These are phyloP conservation scores for Globisporangium polare DNA, from an alignment of 352 stramenopile genomes.

Conservation along the genomic window DNA sequence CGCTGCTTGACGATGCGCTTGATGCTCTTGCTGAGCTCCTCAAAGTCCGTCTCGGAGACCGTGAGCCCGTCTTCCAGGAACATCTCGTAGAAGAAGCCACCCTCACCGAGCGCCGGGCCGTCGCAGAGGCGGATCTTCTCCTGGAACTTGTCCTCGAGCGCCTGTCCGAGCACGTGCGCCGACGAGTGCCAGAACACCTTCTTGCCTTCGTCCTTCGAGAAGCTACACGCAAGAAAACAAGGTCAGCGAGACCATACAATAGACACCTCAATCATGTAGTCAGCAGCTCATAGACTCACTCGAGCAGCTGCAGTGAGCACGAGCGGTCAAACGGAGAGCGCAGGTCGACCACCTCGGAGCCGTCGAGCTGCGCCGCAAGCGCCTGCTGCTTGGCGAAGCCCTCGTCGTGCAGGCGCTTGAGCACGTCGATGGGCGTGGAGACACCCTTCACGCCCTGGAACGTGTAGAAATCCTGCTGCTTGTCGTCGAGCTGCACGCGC, in stretches of 20 bases:
- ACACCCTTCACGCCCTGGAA: slow-evolving; percentile 42
- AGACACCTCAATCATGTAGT: neutral
- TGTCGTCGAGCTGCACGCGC: slow-evolving; percentile 26
- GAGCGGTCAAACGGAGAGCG: slow-evolving; percentile 40
- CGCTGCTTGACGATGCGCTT: slow-evolving; percentile 95
- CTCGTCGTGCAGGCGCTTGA: slow-evolving; percentile 50
- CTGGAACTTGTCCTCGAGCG: slow-evolving; percentile 96
- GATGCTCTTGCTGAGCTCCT: slow-evolving; percentile 85
- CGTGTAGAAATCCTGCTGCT: slow-evolving; percentile 16
- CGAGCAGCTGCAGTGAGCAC: slow-evolving; percentile 50
- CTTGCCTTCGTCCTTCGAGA: slow-evolving; percentile 66
- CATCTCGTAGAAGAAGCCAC: slow-evolving; percentile 99
- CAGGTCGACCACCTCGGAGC: slow-evolving; percentile 49
- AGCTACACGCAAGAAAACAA: slow-evolving; percentile 26
- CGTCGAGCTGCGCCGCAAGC: slow-evolving; percentile 42
- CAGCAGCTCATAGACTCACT: slow-evolving; percentile 29
- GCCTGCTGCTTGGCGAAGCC: slow-evolving; percentile 58
- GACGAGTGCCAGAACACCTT: slow-evolving; percentile 98
- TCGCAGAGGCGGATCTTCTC: slow-evolving; percentile 94
- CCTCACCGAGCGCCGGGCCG: slow-evolving; percentile 92
- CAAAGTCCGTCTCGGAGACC: slow-evolving; percentile 72
- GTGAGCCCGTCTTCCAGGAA: slow-evolving; percentile 62
- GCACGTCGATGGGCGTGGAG: slow-evolving; percentile 55
- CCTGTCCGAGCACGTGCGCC: slow-evolving; percentile 98
- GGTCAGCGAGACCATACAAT: neutral